phyloP scores from a whole-genome alignment of 306 rosid genomes.

The Vachellia collinsii region DNA sequence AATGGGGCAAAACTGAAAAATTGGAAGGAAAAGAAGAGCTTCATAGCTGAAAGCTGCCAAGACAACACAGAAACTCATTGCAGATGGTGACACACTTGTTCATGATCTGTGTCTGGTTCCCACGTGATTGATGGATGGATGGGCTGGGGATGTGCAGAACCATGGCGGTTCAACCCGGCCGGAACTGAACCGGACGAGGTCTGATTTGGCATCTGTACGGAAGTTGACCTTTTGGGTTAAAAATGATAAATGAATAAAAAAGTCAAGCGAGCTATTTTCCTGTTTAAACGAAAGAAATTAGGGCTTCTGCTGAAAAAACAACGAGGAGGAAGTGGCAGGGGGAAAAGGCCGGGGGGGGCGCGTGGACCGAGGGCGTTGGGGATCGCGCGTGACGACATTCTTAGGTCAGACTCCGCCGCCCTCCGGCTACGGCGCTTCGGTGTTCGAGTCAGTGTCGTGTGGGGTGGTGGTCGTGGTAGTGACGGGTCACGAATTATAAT shows the following conservation, averaged over 20 bases:
- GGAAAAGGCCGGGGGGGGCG: conserved; percentile 36
- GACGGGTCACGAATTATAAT: conserved; percentile 18
- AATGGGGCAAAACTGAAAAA: neutral
- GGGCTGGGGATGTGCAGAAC: conserved; percentile 19
- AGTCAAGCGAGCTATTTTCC: neutral
- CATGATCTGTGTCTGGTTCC: conserved; percentile 7
- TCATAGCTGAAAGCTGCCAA: conserved; percentile 39
- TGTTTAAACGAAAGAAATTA: neutral
- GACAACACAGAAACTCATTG: conserved; percentile 58
- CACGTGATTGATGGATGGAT: conserved; percentile 32
- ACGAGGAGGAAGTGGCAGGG: neutral
- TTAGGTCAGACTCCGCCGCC: conserved; percentile 53
- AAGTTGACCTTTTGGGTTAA: conserved; percentile 42
- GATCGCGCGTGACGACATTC: conserved; percentile 66
- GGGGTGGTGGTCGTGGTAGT: neutral
- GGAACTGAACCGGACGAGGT: conserved; percentile 35
- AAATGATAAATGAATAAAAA: conserved; percentile 11
- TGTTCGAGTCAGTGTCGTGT: conserved; percentile 33
- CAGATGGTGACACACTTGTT: conserved; percentile 37
- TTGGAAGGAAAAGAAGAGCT: neutral
- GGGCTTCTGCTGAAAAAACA: neutral
- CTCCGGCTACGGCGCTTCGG: conserved; percentile 46
- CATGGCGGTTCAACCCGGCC: conserved; percentile 16
- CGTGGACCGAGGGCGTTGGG: conserved; percentile 63
- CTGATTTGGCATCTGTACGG: neutral